phyloP scores from a whole-genome alignment of 2,329 filamentous ascomycete genomes.

The Ramularia collo-cygni region DNA sequence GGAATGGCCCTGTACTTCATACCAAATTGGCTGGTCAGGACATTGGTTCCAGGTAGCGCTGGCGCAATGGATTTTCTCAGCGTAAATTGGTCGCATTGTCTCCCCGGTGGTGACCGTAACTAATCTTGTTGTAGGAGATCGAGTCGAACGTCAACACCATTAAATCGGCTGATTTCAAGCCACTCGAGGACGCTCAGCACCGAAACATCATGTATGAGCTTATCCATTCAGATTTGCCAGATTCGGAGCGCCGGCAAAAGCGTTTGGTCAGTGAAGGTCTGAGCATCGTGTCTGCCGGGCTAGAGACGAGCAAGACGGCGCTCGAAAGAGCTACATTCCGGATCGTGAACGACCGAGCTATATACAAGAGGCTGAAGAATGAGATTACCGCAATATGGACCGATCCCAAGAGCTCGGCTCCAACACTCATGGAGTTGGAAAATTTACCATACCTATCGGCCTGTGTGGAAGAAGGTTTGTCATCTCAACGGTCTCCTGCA shows the following conservation, averaged over 20 bases:
- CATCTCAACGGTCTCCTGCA: neutral
- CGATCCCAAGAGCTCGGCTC: neutral
- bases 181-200: neutral
- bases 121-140: neutral
- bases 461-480: constrained; percentile 18
- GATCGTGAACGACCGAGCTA: neutral
- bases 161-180: neutral
- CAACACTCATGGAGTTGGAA: constrained; percentile 7
- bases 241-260: neutral
- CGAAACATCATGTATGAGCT: constrained; percentile 1
- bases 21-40: neutral
- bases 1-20: neutral
- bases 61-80: neutral
- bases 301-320: constrained; percentile 1
- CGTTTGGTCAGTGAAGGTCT: neutral
- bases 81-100: neutral
- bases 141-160: neutral
- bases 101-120: neutral
- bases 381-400: neutral
- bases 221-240: neutral
- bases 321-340: constrained; percentile 1
- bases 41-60: neutral
- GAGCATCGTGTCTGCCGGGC: neutral
- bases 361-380: neutral
- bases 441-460: constrained; percentile 19